Conservation (phyloP, 306 rosid genomes). For the Nissolia schottii region DNA sequence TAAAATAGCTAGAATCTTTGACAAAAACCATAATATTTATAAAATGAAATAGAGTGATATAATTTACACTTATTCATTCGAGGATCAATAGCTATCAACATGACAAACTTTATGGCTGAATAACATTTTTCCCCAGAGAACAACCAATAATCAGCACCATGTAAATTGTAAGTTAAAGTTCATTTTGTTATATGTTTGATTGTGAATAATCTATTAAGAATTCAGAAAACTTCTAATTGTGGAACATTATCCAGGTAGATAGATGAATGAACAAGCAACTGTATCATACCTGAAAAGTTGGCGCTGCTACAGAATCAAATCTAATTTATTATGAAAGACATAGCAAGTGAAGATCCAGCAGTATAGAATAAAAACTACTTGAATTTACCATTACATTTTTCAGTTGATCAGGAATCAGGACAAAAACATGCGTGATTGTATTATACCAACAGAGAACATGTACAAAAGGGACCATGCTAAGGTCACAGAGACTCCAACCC, state of each 20-base stretch:
- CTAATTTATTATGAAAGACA: background rate
- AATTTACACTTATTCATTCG: too few species aligned
- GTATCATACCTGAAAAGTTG: background rate
- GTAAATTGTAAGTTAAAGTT: background rate
- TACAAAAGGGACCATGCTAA: background rate
- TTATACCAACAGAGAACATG: background rate
- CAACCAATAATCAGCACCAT: background rate
- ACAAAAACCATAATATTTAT: too few species aligned
- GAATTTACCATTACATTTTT: background rate
- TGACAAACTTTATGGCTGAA: too few species aligned
- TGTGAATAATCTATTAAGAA: background rate
- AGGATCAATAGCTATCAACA: too few species aligned
- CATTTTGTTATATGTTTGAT: too few species aligned
- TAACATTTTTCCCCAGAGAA: background rate
- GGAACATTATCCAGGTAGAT: background rate
- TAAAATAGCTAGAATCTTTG: too few species aligned
- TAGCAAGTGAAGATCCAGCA: background rate
- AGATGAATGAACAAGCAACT: background rate
- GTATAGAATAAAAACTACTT: background rate
- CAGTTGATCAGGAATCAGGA: background rate
- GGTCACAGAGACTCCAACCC: background rate
- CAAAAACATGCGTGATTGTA: background rate
- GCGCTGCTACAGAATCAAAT: background rate
- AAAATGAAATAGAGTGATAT: too few species aligned
- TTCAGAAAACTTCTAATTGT: background rate